phyloP scores from a whole-genome alignment of 805 yeast genomes.

The Pichia heedii region DNA sequence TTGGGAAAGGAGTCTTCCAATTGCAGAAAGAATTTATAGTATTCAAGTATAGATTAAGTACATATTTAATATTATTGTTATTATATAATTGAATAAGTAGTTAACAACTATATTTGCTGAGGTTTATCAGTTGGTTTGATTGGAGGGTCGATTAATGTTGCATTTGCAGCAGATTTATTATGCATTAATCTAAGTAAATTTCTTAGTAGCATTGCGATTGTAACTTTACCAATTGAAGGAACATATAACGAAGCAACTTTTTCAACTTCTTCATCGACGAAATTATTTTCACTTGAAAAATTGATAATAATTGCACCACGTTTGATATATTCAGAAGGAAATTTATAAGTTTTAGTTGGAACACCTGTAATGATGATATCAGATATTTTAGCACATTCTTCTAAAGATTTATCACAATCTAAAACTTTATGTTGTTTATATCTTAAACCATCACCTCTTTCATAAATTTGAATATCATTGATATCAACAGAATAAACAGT shows the following conservation, averaged over 20 bases:
- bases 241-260: constrained; percentile 84
- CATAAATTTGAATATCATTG: constrained; percentile 79
- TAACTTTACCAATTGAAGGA: constrained; percentile 93
- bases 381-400: constrained; percentile 60
- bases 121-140: constrained; percentile 11
- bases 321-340: constrained; percentile 70
- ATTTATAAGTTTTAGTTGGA: constrained; percentile 74
- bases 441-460: constrained; percentile 86
- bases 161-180: constrained; percentile 35
- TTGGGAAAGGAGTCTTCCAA: constrained; percentile 31
- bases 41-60: not conserved
- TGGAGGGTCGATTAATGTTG: constrained; percentile 9
- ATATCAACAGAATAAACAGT: constrained; percentile 88
- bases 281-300: constrained; percentile 84
- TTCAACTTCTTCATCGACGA: constrained; percentile 71
- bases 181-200: constrained; percentile 76
- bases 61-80: not conserved
- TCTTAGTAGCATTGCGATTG: constrained; percentile 88
- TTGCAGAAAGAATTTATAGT: constrained; percentile 23
- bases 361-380: constrained; percentile 97
- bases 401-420: constrained; percentile 43
- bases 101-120: constrained; percentile 5
- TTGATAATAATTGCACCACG: constrained; percentile 89
- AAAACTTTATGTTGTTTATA: constrained; percentile 76
- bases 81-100: not conserved